A percentile compares a stretch with the other conserved stretches of the same genome.
phyloP scores from a whole-genome alignment of 805 yeast species.

The Cyberlindnera nakhonratchasimensis region DNA sequence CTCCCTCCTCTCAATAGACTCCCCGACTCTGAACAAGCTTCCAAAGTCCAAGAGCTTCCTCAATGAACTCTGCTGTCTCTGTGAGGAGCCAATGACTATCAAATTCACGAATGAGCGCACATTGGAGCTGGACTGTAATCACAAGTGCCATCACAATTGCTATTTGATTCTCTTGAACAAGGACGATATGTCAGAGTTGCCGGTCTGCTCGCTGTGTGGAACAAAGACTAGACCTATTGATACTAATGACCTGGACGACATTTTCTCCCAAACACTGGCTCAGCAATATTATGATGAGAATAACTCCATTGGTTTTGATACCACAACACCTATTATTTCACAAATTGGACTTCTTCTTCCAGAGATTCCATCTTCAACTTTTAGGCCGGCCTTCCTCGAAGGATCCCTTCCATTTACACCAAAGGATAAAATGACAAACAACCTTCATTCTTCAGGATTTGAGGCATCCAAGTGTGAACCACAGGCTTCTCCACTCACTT shows the following conservation, averaged over 20 bases:
- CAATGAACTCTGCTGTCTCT: slow-evolving; percentile 38
- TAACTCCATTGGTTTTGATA: neutral
- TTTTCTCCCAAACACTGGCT: slow-evolving; percentile 18
- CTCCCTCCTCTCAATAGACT: slow-evolving; percentile 1
- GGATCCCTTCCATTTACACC: slow-evolving; percentile 23
- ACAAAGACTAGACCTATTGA: slow-evolving; percentile 27
- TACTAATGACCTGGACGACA: slow-evolving; percentile 27
- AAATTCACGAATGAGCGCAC: slow-evolving; percentile 41
- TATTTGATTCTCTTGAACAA: slow-evolving; percentile 31
- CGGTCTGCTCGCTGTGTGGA: slow-evolving; percentile 30
- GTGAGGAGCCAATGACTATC: slow-evolving; percentile 40
- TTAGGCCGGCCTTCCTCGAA: slow-evolving; percentile 13
- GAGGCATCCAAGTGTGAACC: neutral
- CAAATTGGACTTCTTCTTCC: slow-evolving; percentile 11
- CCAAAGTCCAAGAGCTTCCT: slow-evolving; percentile 17
- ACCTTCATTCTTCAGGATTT: slow-evolving; percentile 19
- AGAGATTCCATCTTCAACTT: slow-evolving; percentile 15
- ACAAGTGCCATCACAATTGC: slow-evolving; percentile 44
- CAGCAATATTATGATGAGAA: slow-evolving; percentile 2
- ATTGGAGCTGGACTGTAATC: slow-evolving; percentile 40
- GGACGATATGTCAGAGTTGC: slow-evolving; percentile 18
- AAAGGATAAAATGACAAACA: slow-evolving; percentile 20
- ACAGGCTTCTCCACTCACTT: neutral
- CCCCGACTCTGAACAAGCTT: slow-evolving; percentile 9
- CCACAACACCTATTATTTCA: slow-evolving; percentile 1